A percentile compares a stretch with the other conserved stretches of the same genome.
phyloP scores from a whole-genome alignment of 2,329 filamentous ascomycete genomes.

The Botrytis squamosa region DNA sequence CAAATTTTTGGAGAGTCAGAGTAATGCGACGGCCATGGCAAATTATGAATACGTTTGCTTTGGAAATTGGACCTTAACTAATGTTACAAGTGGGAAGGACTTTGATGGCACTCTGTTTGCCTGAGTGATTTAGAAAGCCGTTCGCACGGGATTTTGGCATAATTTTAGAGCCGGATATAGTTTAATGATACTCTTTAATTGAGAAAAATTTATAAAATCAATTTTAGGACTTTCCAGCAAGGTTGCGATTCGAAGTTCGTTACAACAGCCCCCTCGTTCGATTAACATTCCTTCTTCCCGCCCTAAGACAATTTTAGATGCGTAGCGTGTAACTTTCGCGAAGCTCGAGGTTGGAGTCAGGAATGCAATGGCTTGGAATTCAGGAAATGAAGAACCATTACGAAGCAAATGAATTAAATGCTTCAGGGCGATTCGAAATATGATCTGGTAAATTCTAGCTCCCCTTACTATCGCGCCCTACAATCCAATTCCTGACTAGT shows the following conservation, averaged over 20 bases:
- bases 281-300: background rate
- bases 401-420: background rate
- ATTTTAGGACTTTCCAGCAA: background rate
- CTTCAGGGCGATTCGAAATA: too few species aligned
- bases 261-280: background rate
- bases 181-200: background rate
- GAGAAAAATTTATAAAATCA: background rate
- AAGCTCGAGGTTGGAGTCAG: background rate
- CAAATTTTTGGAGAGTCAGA: constrained; percentile 40
- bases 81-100: constrained; percentile 18
- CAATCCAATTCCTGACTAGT: background rate
- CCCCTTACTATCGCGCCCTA: background rate
- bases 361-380: background rate
- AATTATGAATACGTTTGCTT: constrained; percentile 24
- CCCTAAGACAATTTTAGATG: background rate
- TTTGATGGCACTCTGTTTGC: constrained; percentile 21
- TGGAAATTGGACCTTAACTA: constrained; percentile 12
- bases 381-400: background rate
- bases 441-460: background rate
- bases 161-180: background rate
- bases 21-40: constrained; percentile 19
- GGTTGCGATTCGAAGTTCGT: background rate
- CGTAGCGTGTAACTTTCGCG: background rate
- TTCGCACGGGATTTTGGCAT: background rate
- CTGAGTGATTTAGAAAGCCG: background rate